These are phyloP conservation scores for Alternaria tenuissima DNA, from an alignment of 2,329 filamentous ascomycete genomes.

Conservation along the genomic window DNA sequence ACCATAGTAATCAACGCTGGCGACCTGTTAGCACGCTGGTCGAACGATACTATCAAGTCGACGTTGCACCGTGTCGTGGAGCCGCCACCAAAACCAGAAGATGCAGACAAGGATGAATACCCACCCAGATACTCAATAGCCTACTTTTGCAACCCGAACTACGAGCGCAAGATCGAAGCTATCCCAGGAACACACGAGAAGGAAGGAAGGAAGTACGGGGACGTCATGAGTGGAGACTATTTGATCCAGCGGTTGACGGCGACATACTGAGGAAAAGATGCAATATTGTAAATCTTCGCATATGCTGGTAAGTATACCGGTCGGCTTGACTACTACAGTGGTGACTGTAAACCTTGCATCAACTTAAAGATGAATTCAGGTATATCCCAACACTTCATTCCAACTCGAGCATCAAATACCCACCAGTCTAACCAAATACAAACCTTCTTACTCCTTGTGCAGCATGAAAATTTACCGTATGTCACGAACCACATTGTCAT, in stretches of 20 bases:
- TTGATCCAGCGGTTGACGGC: slow-evolving; percentile 78
- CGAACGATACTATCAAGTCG: slow-evolving; percentile 89
- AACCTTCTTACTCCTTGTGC: too few relatives aligned
- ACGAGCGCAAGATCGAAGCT: slow-evolving; percentile 76
- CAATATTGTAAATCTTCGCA: not conserved
- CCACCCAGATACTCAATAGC: slow-evolving; percentile 84
- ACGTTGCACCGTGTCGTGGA: slow-evolving; percentile 91
- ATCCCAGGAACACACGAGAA: slow-evolving; percentile 79
- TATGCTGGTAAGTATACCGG: not conserved
- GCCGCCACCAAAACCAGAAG: slow-evolving; percentile 65
- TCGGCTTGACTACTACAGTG: not conserved
- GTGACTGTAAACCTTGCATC: not conserved
- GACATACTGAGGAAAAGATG: slow-evolving; percentile 59
- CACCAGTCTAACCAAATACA: too few relatives aligned
- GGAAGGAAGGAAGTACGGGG: slow-evolving; percentile 78
- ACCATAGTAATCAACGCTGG: slow-evolving; percentile 91
- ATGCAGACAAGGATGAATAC: slow-evolving; percentile 64
- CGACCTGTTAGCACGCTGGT: slow-evolving; percentile 86
- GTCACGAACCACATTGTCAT: too few relatives aligned
- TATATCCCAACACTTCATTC: too few relatives aligned
- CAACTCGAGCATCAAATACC: too few relatives aligned
- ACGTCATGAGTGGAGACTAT: slow-evolving; percentile 82
- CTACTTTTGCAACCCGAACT: slow-evolving; percentile 92
- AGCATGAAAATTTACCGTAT: too few relatives aligned
- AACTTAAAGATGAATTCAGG: not conserved